Conservation (phyloP, 1,284 basidiomycete species). For the Puccinia horiana region DNA sequence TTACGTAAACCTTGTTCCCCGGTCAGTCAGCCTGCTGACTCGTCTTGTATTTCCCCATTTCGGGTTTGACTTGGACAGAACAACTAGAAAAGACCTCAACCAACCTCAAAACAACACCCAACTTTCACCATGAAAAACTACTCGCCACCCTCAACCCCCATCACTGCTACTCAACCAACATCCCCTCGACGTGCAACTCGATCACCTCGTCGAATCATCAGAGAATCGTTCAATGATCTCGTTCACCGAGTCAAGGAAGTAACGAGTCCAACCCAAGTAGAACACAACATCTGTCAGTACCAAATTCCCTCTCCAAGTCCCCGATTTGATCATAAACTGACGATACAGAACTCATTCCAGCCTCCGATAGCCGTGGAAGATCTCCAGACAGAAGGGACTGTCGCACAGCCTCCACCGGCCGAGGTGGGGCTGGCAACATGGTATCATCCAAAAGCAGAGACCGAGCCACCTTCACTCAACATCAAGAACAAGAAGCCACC, state of each 20-base stretch:
- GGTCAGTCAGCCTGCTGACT: no score
- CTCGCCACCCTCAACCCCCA: neutral
- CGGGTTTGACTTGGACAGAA: no score
- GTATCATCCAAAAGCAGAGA: slow-evolving; percentile 2
- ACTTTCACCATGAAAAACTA: neutral
- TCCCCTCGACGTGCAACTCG: neutral
- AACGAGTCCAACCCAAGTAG: neutral
- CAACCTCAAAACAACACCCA: no score
- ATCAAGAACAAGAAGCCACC: neutral
- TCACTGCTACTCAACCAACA: neutral
- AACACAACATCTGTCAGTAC: neutral
- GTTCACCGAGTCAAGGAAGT: no score
- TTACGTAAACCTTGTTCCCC: no score
- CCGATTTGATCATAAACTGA: neutral
- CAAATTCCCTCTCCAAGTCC: no score
- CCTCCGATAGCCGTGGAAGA: neutral
- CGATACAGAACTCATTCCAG: neutral
- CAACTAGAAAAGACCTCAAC: no score
- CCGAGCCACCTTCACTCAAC: neutral
- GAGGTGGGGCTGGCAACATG: slow-evolving; percentile 41
- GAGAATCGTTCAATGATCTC: no score
- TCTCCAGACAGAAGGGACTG: neutral
- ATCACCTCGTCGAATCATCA: no score
- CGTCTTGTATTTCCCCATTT: no score
- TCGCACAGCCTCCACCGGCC: slow-evolving; percentile 6